Conservation (phyloP, 2,329 filamentous ascomycete species). For the Aspergillus fructus region DNA sequence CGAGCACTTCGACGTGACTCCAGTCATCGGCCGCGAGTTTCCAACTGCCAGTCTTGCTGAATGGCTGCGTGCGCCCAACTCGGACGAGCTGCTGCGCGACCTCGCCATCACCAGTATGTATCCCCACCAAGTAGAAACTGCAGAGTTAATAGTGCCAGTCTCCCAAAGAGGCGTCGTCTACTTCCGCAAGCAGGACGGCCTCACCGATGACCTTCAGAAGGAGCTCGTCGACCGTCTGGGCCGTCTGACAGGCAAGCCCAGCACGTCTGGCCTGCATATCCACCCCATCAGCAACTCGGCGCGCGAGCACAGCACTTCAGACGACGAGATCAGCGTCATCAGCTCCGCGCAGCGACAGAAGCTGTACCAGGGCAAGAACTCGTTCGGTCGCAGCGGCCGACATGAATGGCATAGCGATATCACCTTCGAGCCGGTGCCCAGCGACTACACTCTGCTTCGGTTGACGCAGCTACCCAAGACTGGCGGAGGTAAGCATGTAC, state of each 20-base stretch:
- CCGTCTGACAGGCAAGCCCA: slow-evolving; percentile 48
- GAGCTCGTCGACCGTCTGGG: slow-evolving; percentile 51
- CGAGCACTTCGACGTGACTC: slow-evolving; percentile 51
- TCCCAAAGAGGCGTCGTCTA: slow-evolving; percentile 56
- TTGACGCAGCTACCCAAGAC: slow-evolving; percentile 44
- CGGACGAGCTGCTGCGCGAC: slow-evolving; percentile 35
- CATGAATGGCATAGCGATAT: slow-evolving; percentile 52
- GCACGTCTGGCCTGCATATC: slow-evolving; percentile 46
- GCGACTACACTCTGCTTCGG: slow-evolving; percentile 49
- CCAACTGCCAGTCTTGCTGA: slow-evolving; percentile 49
- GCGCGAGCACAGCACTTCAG: slow-evolving; percentile 46
- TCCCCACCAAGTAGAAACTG: neutral
- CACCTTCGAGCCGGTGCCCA: slow-evolving; percentile 49
- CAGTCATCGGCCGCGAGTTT: slow-evolving; percentile 53
- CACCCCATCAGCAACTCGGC: slow-evolving; percentile 52
- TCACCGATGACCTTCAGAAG: slow-evolving; percentile 54
- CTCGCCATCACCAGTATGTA: slow-evolving; percentile 34
- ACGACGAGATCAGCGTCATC: slow-evolving; percentile 53
- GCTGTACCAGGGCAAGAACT: slow-evolving; percentile 35
- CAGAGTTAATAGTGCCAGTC: slow-evolving; percentile 31
- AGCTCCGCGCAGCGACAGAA: slow-evolving; percentile 42
- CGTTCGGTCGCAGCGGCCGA: slow-evolving; percentile 27
- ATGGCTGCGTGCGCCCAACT: slow-evolving; percentile 40
- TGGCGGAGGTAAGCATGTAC: slow-evolving; percentile 38
- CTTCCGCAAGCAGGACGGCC: slow-evolving; percentile 52